Base-by-base conservation (phyloP, 768 basidiomycete genomes). In the Hydnomerulius pinastri region DNA sequence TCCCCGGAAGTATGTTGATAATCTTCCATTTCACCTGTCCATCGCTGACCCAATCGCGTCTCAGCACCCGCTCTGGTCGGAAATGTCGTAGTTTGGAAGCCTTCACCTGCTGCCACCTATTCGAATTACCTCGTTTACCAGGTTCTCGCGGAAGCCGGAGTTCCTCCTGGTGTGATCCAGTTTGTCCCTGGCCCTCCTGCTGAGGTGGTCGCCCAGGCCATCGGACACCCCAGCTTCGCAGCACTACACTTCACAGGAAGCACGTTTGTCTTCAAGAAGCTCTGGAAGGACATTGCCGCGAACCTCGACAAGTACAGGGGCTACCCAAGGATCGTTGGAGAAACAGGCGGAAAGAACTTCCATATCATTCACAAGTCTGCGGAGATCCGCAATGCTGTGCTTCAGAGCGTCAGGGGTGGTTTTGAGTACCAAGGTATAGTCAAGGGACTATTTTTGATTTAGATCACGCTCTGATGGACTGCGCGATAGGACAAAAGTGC, bases 341-440 rank as follows among this genome's bases (percentile, higher is more conserved):
- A 98, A 78, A 98, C 96, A 7, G 93, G 92, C 24, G 96, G 97
- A 50, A 99, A 98, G 80, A 99, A 99, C 78, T 98, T 95, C 78
- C 97, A 98, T 71, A 57, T 99, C 39, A 76, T 98, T 42, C 97
- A 98, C 70, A 75, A 80, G 46, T 86, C 85, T 12, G 96, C 95
- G 30, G 90, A 97, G 60, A 71, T 97, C 46, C 77, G 76, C 66
- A 95, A 94, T 57, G 92, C 95, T n/a, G 97, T 91, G 43, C 57
- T 90, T 40, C 96, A 98, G 73, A 82, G 77, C 44, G 80, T 98
- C 53, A 80, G 97, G 48, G 90, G 79, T 15, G 94, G 87, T 1
- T 98, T 96, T 69, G 97, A 99, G 71, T 99, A 98, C 69, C 92
- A 94, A 76, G 94, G 92, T 83, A 55, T 30, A 70, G 57, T 25